Base-by-base conservation (phyloP, 495 filamentous ascomycete genomes). In the Penicillium arizonense region DNA sequence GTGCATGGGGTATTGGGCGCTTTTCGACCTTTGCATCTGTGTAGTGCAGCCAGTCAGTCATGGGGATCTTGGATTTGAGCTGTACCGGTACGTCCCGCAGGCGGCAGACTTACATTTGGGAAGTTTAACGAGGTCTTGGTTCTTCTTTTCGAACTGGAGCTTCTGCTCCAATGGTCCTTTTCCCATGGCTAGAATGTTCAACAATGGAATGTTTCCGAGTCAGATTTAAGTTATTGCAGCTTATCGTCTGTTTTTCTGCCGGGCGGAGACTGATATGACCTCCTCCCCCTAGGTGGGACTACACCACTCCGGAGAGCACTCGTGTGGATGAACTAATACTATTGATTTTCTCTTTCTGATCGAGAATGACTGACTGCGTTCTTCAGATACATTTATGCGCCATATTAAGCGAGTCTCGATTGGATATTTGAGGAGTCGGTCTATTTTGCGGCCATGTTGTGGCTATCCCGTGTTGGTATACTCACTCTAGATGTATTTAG, bases 1-100 rank as follows among this genome's bases (percentile, higher is more conserved):
- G 73, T 35, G 83, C 83, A 70, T 86, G 88, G 16, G 84, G 80
- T 65, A 96, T 80, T 11, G 88, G 87, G 47, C 89, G 82, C 71
- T 87, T 89, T 57, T 76, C 63, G 57, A 87, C 74, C 55, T 68
- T 73, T 33, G 69, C 69, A 53, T 72, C 70, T 74, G 52, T 43
- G 38, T 26, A 24, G 36, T 35, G 0, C 21, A 11, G 13, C 23
- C 7, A 36, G 51, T 61, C 50, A 59, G 51, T 56, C 53, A 57
- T 52, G 28, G 56, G 14, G 46, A 37, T 44, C 39, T 42, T 43
- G 18, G 20, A 11, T 49, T 51, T 34, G 26, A 30, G 28, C 28
- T 30, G 28, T 30, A 2, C 28, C 18, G 18, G 1, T 0, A 7
- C 28, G 21, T 10, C 18, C 39, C 14, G 21, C 18, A 41, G 36